A percentile compares a stretch with the other conserved stretches of the same genome.
Conservation (phyloP, 2,329 filamentous ascomycete species). For the Verticillium dahliae region DNA sequence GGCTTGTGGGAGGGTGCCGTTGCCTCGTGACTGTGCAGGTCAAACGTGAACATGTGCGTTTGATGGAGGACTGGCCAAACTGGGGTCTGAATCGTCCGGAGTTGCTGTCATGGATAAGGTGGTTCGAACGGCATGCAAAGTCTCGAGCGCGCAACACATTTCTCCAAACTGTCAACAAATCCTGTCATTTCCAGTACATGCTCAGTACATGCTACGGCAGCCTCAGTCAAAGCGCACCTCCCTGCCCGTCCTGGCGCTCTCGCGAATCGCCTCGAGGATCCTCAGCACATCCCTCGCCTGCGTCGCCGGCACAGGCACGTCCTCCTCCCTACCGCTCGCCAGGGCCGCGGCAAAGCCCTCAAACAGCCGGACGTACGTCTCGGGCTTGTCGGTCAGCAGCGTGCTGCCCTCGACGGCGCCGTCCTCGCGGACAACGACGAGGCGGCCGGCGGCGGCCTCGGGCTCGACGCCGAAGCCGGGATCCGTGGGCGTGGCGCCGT, state of each 20-base stretch:
- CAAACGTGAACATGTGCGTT: too few relatives aligned
- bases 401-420: conserved; percentile 44
- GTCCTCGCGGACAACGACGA: conserved; percentile 45
- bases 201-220: background rate
- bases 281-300: conserved; percentile 46
- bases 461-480: conserved; percentile 59
- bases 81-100: too few relatives aligned
- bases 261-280: conserved; percentile 44
- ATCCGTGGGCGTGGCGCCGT: conserved; percentile 55
- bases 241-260: conserved; percentile 41
- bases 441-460: conserved; percentile 44
- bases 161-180: too few relatives aligned
- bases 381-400: background rate
- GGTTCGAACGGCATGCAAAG: too few relatives aligned
- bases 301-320: conserved; percentile 45
- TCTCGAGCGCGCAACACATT: too few relatives aligned
- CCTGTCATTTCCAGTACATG: too few relatives aligned
- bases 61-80: too few relatives aligned
- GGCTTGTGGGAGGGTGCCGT: background rate
- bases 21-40: too few relatives aligned
- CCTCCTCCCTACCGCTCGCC: conserved; percentile 37
- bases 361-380: conserved; percentile 66
- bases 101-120: too few relatives aligned
- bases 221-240: conserved; percentile 28
- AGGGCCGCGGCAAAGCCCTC: conserved; percentile 41